Conservation (phyloP, 805 yeast species). For the Metschnikowia amazonensis region DNA sequence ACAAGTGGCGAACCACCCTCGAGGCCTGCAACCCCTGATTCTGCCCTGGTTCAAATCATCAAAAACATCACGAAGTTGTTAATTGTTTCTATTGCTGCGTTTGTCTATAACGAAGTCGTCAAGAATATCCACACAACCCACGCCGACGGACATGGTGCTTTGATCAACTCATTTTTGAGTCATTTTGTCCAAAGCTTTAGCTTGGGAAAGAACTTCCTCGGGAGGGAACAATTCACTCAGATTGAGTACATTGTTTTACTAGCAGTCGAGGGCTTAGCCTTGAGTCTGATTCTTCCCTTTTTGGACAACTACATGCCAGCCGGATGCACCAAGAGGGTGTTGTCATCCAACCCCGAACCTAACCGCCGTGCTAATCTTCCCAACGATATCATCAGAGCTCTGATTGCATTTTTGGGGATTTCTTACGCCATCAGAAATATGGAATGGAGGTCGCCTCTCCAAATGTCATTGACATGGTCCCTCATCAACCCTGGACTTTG, state of each 20-base stretch:
- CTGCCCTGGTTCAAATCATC: constrained; percentile 1
- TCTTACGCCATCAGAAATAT: constrained; percentile 65
- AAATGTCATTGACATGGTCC: constrained; percentile 62
- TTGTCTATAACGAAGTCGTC: constrained; percentile 49
- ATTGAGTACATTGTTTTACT: constrained; percentile 18
- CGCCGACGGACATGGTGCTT: constrained; percentile 39
- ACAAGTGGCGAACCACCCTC: not conserved
- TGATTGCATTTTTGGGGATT: constrained; percentile 65
- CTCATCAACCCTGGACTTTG: constrained; percentile 62
- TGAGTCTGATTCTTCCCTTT: constrained; percentile 53
- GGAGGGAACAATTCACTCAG: not conserved
- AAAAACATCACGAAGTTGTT: constrained; percentile 17
- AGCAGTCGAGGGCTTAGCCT: constrained; percentile 51
- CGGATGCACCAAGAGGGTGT: constrained; percentile 27
- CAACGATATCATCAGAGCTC: constrained; percentile 39
- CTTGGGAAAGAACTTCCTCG: constrained; percentile 13
- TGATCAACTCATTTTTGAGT: constrained; percentile 36
- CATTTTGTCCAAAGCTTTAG: constrained; percentile 25
- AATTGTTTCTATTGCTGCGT: constrained; percentile 44
- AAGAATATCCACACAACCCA: constrained; percentile 51
- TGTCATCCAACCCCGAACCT: constrained; percentile 40
- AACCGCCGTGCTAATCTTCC: constrained; percentile 27
- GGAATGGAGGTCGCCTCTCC: constrained; percentile 65
- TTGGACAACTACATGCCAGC: constrained; percentile 34
- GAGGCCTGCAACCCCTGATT: not conserved